Percentiles rank a stretch among this genome's conserved stretches.
Evolutionary conservation across 139 green algal species (phyloP).

Genomic region (Tetradesmus lagerheimii): DNA sequence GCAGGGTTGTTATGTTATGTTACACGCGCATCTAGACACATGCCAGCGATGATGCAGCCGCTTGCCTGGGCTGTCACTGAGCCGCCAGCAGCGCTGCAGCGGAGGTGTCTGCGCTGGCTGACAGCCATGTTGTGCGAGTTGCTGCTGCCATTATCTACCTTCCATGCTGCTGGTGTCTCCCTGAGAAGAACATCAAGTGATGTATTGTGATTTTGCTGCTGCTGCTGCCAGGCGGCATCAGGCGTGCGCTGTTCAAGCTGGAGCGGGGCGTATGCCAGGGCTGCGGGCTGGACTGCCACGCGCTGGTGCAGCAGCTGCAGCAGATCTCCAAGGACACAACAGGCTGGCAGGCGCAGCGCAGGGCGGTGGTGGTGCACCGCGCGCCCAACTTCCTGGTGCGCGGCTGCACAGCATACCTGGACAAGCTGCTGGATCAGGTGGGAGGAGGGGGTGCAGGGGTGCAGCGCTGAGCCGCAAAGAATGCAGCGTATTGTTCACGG

Average conservation of each 20-base stretch:
- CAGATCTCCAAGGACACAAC: slow-evolving; percentile 59
- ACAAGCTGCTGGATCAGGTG: slow-evolving; percentile 58
- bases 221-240: slow-evolving; percentile 59
- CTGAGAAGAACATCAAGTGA: background rate
- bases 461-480: too few relatives aligned
- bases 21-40: too few relatives aligned
- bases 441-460: background rate
- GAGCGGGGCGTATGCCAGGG: slow-evolving; percentile 80
- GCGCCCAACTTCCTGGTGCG: slow-evolving; percentile 46
- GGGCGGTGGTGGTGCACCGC: background rate
- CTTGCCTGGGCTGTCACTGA: too few relatives aligned
- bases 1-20: too few relatives aligned
- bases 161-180: background rate
- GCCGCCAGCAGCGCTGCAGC: too few relatives aligned
- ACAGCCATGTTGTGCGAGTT: too few relatives aligned
- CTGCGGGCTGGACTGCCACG: slow-evolving; percentile 80
- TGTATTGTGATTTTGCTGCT: slow-evolving; percentile 18
- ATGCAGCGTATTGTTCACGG: too few relatives aligned
- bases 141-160: too few relatives aligned
- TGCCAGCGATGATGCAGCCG: too few relatives aligned
- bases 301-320: slow-evolving; percentile 80
- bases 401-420: slow-evolving; percentile 55
- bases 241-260: slow-evolving; percentile 74
- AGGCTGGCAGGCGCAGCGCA: slow-evolving; percentile 47
- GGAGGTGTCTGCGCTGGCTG: too few relatives aligned